phyloP scores from a whole-genome alignment of 1,139 yeast genomes.

The Saccharomyces hybrid region DNA sequence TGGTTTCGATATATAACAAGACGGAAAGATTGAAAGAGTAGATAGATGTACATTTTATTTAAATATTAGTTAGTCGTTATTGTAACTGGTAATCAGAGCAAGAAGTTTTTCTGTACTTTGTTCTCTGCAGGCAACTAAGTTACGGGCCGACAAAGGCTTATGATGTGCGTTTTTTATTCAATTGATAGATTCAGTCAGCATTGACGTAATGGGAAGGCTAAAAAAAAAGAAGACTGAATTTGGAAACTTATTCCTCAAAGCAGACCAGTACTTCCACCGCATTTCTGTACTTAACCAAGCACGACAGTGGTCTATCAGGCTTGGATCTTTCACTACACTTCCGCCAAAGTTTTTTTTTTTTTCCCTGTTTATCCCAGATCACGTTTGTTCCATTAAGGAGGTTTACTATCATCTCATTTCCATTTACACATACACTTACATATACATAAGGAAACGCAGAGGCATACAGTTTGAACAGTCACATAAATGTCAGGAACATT shows the following conservation, averaged over 20 bases:
- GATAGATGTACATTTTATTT: neutral
- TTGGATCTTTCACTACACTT: neutral
- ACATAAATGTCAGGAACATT: neutral
- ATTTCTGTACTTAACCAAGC: neutral
- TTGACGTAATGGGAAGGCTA: neutral
- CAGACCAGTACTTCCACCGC: neutral
- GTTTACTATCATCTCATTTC: neutral
- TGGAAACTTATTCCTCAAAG: neutral
- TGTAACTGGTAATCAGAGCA: neutral
- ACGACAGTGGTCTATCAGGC: neutral
- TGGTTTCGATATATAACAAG: constrained; percentile 32
- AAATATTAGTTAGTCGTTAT: neutral
- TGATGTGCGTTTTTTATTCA: neutral
- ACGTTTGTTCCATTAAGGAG: neutral
- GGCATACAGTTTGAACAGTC: neutral
- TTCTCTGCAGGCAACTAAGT: neutral
- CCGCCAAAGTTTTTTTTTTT: neutral
- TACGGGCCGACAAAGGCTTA: neutral
- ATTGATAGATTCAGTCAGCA: neutral
- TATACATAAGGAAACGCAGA: neutral
- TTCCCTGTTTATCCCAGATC: neutral
- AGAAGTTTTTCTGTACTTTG: neutral
- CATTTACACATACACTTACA: neutral
- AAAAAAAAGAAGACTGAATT: neutral
- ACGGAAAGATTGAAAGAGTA: neutral